Evolutionary conservation across 2,329 filamentous ascomycete genomes (phyloP), one percentile per base, ranked within the genome.

Genomic region (Colletotrichum sublineola): DNA sequence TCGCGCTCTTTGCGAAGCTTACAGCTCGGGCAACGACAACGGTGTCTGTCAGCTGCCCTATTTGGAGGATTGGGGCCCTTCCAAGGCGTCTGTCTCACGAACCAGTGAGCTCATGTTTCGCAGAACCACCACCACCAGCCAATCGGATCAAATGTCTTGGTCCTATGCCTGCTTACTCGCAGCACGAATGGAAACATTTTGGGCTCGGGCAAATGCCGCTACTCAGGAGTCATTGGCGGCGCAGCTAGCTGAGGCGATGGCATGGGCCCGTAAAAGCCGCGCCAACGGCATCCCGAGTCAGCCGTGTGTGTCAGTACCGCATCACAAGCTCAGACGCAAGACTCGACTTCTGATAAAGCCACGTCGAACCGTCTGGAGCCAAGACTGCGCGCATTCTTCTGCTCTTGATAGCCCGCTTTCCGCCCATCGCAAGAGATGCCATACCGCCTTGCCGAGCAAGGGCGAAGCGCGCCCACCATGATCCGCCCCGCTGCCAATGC

Each of bases 401-500:
- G 55, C n/a, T 36, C 11, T 7, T 24, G 1, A 15, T 2, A 14
- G 29, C 18, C 53, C 38, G 24, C 24, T 6, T 38, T 8, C 1
- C n/a, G 7, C 3, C 36, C n/a, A 2, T 20, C 7, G 24, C 3
- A 24, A 46, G 9, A 33, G 18, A 14, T 7, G 11, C 20, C 29
- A 2, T 1, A 6, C 12, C 14, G 24, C 52, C 9, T n/a, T 29
- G 3, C 31, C 36, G 7, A 52, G 15, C n/a, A 40, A 29, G n/a
- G 1, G 46, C 18, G 20, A 42, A 44, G 14, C 3, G 18, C 15
- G 29, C 11, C 11, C 53, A 46, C 38, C 29, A 71, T 71, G 68
- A n/a, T 56, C n/a, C 55, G 48, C 29, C 5, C 56, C 29, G n/a
- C 20, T 5, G 24, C 63, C 60, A 56, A 57, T 29, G 56, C 46